Percentiles rank a stretch among this genome's conserved stretches.
Evolutionary conservation across 495 filamentous ascomycete species (phyloP).

Genomic region (Tuber borchii): DNA sequence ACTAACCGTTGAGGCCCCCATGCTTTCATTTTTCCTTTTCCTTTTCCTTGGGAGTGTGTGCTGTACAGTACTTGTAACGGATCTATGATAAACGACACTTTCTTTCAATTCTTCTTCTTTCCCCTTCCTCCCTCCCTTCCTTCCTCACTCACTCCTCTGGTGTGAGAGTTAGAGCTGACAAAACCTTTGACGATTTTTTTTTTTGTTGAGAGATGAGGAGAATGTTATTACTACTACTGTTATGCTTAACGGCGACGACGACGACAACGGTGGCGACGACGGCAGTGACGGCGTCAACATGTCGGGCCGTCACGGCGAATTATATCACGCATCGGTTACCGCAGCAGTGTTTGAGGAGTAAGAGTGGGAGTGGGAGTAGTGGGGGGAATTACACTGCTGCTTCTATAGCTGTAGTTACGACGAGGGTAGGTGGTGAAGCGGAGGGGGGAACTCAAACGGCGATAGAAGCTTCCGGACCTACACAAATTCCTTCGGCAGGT

Average conservation of each 20-base stretch:
- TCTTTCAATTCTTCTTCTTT: not conserved
- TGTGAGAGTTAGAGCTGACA: not conserved
- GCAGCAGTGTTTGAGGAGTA: slow-evolving; percentile 63
- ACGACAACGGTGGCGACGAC: not conserved
- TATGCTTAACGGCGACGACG: not conserved
- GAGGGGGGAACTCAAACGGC: slow-evolving; percentile 18
- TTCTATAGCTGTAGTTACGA: not conserved
- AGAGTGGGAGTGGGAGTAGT: slow-evolving; percentile 15
- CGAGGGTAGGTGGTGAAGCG: slow-evolving; percentile 17
- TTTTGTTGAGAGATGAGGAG: not conserved
- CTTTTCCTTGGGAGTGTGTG: not conserved
- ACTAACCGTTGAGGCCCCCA: not conserved
- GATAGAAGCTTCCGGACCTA: slow-evolving; percentile 17
- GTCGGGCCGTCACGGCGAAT: slow-evolving; percentile 64
- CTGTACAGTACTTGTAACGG: not conserved
- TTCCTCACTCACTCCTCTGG: not conserved
- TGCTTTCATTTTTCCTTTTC: not conserved
- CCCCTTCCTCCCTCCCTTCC: not conserved
- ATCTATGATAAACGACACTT: not conserved
- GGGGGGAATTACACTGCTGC: slow-evolving; percentile 5
- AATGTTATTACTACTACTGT: not conserved
- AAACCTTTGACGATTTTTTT: not conserved
- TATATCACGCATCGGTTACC: slow-evolving; percentile 74
- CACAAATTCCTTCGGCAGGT: slow-evolving; percentile 17
- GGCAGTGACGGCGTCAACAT: slow-evolving; percentile 44